Base-by-base conservation (phyloP, 345 rosid species). In the Acer negundo region DNA sequence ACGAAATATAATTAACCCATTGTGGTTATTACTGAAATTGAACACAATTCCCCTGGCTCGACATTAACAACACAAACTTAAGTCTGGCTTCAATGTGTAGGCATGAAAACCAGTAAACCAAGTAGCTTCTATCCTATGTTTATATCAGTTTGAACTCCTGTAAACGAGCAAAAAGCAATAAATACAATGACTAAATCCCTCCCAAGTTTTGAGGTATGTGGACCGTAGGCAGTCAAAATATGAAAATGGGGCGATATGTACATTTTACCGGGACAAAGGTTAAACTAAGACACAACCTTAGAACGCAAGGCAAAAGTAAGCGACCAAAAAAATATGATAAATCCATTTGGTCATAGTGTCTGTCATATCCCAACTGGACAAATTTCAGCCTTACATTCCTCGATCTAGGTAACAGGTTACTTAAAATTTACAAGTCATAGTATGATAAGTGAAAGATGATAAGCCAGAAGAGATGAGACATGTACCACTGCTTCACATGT, bases 401-500 rank as follows among this genome's bases (percentile, higher is more conserved):
- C 28, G 6, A 77, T 62, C 53, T 51, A 49, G 49, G 26, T 13
- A 49, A 51, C 31, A 58, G 66, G 8, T 66, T 59, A n/a, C 65
- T 15, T 59, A 38, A 38, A 67, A 62, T 49, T 31, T 26, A 24
- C 4, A 22, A 66, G 72, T 55, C 69, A 67, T 55, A 55, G 70
- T 11, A 63, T 4, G 65, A 75, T 19, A 17, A 69, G 19, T 31
- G 58, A 53, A 71, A 38, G 67, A 55, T 42, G 42, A 69, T 63
- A 13, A 51, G 76, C 72, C 64, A 38, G 40, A 85, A 67, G 59
- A 78, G 49, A 69, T 64, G 46, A 47, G 81, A 56, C 59, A 68
- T 31, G 44, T 90, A 92, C 99, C 99, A 96, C 72, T 89, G 82
- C 75, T 88, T 91, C 80, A 96, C 85, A 76, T 89, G 95, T 38